Evolutionary conservation across 1,284 basidiomycete species (phyloP).

Genomic region (Marasmius fiardii): DNA sequence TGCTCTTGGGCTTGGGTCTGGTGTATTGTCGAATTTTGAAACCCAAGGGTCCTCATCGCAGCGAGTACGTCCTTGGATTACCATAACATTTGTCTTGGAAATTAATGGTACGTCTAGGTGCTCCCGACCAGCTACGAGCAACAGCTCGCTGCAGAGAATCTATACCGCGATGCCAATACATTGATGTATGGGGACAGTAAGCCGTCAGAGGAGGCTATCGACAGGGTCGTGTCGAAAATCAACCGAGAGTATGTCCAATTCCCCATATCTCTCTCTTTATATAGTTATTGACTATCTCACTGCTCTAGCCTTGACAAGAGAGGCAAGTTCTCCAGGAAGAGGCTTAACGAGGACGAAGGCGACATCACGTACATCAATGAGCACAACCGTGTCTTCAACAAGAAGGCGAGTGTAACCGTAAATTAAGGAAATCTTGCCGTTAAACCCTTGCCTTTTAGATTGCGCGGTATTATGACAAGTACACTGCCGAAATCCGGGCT

Average conservation of each 20-base stretch:
- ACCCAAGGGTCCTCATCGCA: conserved; percentile 36
- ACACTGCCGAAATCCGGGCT: conserved; percentile 91
- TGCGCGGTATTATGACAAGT: conserved; percentile 96
- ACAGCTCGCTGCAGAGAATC: conserved; percentile 68
- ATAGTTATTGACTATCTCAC: conserved; percentile 12
- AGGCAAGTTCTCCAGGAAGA: conserved; percentile 83
- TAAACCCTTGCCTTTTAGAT: conserved; percentile 49
- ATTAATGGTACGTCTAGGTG: conserved; percentile 30
- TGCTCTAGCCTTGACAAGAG: conserved; percentile 76
- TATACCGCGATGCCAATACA: conserved; percentile 90
- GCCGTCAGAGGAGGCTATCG: conserved; percentile 92
- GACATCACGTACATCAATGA: conserved; percentile 99
- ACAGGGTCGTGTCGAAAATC: conserved; percentile 88
- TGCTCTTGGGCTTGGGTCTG: conserved; percentile 70
- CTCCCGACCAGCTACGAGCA: conserved; percentile 57
- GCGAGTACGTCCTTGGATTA: conserved; percentile 27
- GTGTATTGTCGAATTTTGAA: conserved; percentile 56
- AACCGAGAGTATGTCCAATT: conserved; percentile 75
- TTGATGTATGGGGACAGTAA: conserved; percentile 92
- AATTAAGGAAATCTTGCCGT: background rate
- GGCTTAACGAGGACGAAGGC: conserved; percentile 87
- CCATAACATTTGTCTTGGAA: background rate
- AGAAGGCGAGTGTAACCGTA: conserved; percentile 66
- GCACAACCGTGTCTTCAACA: conserved; percentile 98
- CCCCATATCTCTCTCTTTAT: conserved; percentile 1